Base-by-base conservation (phyloP, 768 basidiomycete species). In the Mrakia frigida region DNA sequence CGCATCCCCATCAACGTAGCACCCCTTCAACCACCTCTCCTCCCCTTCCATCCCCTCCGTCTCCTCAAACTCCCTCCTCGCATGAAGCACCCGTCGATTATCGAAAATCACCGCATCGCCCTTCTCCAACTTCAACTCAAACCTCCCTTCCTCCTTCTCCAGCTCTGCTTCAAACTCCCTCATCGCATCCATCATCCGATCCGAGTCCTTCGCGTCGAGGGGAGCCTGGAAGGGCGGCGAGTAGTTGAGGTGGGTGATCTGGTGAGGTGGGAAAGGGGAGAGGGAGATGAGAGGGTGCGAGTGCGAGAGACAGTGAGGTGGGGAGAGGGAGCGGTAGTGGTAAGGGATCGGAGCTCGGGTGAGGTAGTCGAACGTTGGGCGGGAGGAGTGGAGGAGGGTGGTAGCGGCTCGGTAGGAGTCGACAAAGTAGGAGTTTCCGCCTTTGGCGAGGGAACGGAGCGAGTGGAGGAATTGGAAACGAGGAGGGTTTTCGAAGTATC, bases 161-260 rank as follows among this genome's bases (percentile, higher is more conserved):
- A 94, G 82, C 18, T 90, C 79, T 0, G 83, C 80, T 2, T 89
- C 87, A 79, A 94, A 98, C 23, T 83, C 82, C 4, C 81, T 79
- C 4, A 98, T 84, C 16, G 71, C 70, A 6, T 77, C 72, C 60
- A 77, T 60, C 41, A 60, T n/a, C 23, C 23, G 37, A 13, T 28
- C 61, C 9, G 56, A 31, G 21, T 65, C 35, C 1, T 6, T 92
- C 91, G 28, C 78, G 23, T 50, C 14, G n/a, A 71, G 63, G 13
- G 92, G 90, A 0, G 91, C 94, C 84, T 96, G 94, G 87, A 98
- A 98, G 0, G 94, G 95, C 0, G 96, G 96, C 1, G 92, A 91
- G 83, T 96, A 98, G 84, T 94, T 98, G 81, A 98, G 87, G 77
- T 90, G 87, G 61, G 84, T 83, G 79, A 96, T 87, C 16, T 50